Evolutionary conservation across 306 rosid species (phyloP).

Genomic region (Cicer bijugum): DNA sequence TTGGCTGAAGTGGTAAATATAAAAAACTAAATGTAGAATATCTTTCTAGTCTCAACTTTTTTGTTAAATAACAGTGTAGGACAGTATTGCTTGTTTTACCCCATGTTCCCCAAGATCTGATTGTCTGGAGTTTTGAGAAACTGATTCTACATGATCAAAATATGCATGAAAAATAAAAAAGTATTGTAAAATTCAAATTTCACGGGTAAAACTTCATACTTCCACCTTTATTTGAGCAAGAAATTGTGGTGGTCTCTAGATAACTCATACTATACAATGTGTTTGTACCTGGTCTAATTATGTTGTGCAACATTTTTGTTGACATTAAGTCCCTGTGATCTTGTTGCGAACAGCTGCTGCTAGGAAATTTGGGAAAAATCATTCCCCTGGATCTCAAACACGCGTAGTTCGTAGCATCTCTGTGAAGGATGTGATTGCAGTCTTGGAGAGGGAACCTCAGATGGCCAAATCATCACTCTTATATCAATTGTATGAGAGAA

Average conservation of each 20-base stretch:
- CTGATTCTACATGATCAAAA: slow-evolving; percentile 23
- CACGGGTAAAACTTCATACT: not conserved
- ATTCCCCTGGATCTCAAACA: slow-evolving; percentile 53
- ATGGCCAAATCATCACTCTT: slow-evolving; percentile 77
- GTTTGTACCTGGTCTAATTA: slow-evolving; percentile 4
- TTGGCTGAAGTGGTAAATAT: slow-evolving; percentile 22
- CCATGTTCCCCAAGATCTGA: not conserved
- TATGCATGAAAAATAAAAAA: not conserved
- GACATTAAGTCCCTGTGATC: slow-evolving; percentile 18
- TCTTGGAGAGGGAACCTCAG: slow-evolving; percentile 90
- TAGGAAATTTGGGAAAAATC: slow-evolving; percentile 68
- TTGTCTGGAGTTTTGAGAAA: slow-evolving; percentile 9
- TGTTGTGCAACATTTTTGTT: slow-evolving; percentile 32
- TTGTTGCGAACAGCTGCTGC: slow-evolving; percentile 54
- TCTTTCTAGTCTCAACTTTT: slow-evolving; percentile 21
- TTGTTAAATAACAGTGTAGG: slow-evolving; percentile 2
- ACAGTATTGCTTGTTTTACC: slow-evolving; percentile 2
- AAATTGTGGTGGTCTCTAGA: slow-evolving; percentile 18
- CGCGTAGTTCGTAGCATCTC: slow-evolving; percentile 67
- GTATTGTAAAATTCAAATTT: slow-evolving; percentile 1
- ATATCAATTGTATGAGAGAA: slow-evolving; percentile 68
- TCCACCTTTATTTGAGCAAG: not conserved
- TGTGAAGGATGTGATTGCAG: slow-evolving; percentile 84
- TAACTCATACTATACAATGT: not conserved
- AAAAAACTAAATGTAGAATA: slow-evolving; percentile 13